Percentiles rank a stretch among this genome's conserved stretches.
phyloP scores from a whole-genome alignment of 257 asterid genomes.

The Plectranthus barbatus region DNA sequence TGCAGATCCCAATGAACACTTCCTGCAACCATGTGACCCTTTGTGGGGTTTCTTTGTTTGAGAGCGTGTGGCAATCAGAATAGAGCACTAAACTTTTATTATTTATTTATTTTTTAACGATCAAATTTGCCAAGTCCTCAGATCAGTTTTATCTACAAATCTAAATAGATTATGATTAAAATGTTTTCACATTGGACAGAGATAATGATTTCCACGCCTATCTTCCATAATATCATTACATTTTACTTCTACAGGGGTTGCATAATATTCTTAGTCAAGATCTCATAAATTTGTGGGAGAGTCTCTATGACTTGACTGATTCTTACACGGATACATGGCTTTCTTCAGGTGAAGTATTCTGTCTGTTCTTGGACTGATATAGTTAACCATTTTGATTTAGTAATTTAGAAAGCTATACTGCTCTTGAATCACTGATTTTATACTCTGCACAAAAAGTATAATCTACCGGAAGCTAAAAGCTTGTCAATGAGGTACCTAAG shows the following conservation, averaged over 20 bases:
- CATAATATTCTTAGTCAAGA: conserved; percentile 44
- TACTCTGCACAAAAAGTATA: too few species aligned
- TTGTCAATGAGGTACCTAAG: too few species aligned
- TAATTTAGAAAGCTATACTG: background rate
- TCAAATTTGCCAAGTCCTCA: too few species aligned
- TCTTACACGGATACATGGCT: conserved; percentile 81
- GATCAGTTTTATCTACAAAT: too few species aligned
- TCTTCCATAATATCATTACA: background rate
- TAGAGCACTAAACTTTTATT: too few species aligned
- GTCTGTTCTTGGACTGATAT: background rate
- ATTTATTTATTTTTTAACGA: too few species aligned
- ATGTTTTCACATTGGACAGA: background rate
- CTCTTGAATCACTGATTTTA: background rate
- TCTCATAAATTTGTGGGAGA: conserved; percentile 48
- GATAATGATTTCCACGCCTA: background rate
- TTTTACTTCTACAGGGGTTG: conserved; percentile 59
- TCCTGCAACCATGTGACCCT: too few species aligned
- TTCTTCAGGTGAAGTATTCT: conserved; percentile 61
- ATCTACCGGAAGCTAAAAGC: too few species aligned
- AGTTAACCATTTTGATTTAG: background rate
- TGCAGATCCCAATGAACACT: too few species aligned
- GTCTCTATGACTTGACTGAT: conserved; percentile 69
- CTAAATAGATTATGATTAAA: too few species aligned
- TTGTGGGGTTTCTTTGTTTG: too few species aligned
- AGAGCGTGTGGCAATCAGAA: too few species aligned